Evolutionary conservation across 352 stramenopile genomes (phyloP), one percentile per base, ranked within the genome.

Genomic region (Saprolegnia diclina): DNA sequence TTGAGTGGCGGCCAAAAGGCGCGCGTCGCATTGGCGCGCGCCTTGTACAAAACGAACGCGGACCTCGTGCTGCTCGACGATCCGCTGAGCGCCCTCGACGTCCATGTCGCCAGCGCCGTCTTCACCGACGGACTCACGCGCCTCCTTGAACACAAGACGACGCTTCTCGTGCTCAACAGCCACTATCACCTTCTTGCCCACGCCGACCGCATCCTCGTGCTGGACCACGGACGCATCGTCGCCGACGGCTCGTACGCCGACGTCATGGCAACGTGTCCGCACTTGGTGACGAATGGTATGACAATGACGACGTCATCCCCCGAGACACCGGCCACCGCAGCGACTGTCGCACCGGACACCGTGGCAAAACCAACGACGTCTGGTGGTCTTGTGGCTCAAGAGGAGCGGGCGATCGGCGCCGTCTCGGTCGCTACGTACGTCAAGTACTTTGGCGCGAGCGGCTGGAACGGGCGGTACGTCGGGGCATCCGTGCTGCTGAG

Each of bases 1-100:
- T 62, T 96, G 14, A 90, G 79, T 56, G 89, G 89, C 14, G 89
- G 89, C 3, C 89, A 96, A 64, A 94, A 93, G 67, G 82, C 83
- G 22, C 81, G 85, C 1, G 76, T 94, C 18, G 71, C 65, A 16
- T 64, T 93, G 0, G 82, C 82, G 0, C 77, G 82, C 1, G 81
- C 79, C 0, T 77, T 89, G 67, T 92, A 91, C 32, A 72, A 76
- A 9, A 59, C 83, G 9, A 55, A 45, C 0, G 76, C 74, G 19
- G 76, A 90, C 22, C 73, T 92, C 40, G 64, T 83, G 26, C 46
- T 92, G 52, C 69, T 92, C 1, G 85, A 92, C 24, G 82, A 90
- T 35, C 81, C 82, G 5, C 71, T 91, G 9, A 87, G 78, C 65
- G 85, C 85, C 0, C 35, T 91, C 6, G 82, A 92, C 46, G 70